Conservation (phyloP, 345 rosid genomes). For the Dimocarpus longan region DNA sequence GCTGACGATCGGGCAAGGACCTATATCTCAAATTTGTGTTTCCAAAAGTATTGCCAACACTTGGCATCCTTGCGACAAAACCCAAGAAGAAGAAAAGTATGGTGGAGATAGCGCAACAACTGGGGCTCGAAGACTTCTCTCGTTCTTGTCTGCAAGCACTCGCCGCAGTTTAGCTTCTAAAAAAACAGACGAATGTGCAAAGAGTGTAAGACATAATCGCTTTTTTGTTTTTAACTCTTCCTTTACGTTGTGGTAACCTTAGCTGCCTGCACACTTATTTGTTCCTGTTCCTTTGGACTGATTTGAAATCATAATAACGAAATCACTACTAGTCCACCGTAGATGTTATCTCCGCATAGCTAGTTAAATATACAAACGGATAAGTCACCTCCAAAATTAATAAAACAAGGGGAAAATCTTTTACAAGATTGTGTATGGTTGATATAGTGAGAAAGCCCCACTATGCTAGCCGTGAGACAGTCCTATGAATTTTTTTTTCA, state of each 20-base stretch:
- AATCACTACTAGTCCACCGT: too few species aligned
- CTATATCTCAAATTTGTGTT: slow-evolving; percentile 59
- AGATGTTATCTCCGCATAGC: too few species aligned
- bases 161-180: slow-evolving; percentile 52
- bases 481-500: too few species aligned
- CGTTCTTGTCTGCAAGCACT: slow-evolving; percentile 28
- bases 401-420: too few species aligned
- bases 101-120: background rate
- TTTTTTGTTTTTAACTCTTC: background rate
- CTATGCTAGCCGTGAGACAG: too few species aligned
- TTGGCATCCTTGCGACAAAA: slow-evolving; percentile 71
- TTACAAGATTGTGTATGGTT: too few species aligned
- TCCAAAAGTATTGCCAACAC: slow-evolving; percentile 40
- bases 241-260: background rate
- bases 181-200: slow-evolving; percentile 43
- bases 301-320: too few species aligned
- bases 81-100: background rate
- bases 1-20: slow-evolving; percentile 44
- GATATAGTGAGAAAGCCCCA: too few species aligned
- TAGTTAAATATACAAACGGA: too few species aligned
- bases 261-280: too few species aligned
- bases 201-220: slow-evolving; percentile 30
- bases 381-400: too few species aligned
- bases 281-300: too few species aligned
- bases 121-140: slow-evolving; percentile 45